Evolutionary conservation across 2,329 filamentous ascomycete species (phyloP).

Genomic region (Mycosphaerella sp.): DNA sequence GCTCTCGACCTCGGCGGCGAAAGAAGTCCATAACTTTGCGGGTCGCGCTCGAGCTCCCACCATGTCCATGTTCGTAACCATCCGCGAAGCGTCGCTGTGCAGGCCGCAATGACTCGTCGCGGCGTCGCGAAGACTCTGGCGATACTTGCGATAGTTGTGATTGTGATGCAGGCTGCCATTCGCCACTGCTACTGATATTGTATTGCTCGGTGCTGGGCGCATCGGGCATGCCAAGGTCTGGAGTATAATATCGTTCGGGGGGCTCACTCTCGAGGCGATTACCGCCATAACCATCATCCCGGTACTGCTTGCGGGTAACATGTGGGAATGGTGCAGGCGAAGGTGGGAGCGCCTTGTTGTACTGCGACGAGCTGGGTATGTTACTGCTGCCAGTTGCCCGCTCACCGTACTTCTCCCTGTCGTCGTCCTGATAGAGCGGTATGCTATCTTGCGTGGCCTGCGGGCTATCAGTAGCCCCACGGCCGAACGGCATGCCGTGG

Average conservation of each 20-base stretch:
- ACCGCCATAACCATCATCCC: slow-evolving; percentile 31
- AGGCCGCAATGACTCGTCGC: slow-evolving; percentile 53
- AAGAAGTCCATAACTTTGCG: slow-evolving; percentile 99
- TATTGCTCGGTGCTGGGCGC: slow-evolving; percentile 23
- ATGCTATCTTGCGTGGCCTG: slow-evolving; percentile 42
- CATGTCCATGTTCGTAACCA: slow-evolving; percentile 73
- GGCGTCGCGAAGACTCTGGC: slow-evolving; percentile 32
- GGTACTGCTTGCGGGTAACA: slow-evolving; percentile 29
- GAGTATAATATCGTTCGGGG: slow-evolving; percentile 31
- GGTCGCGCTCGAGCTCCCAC: slow-evolving; percentile 78
- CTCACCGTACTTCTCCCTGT: slow-evolving; percentile 23
- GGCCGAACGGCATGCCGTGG: slow-evolving; percentile 41
- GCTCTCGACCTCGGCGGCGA: slow-evolving; percentile 69
- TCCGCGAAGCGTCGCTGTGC: slow-evolving; percentile 80
- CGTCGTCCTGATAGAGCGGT: slow-evolving; percentile 40
- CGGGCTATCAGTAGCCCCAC: slow-evolving; percentile 39
- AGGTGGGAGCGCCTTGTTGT: slow-evolving; percentile 30
- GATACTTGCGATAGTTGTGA: slow-evolving; percentile 34
- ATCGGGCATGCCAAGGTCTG: slow-evolving; percentile 18
- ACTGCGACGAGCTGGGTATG: slow-evolving; percentile 17
- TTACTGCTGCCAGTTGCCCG: slow-evolving; percentile 16
- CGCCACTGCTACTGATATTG: slow-evolving; percentile 30
- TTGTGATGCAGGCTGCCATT: slow-evolving; percentile 27
- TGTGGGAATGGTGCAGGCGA: slow-evolving; percentile 18
- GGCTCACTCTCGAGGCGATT: slow-evolving; percentile 25